Percentiles rank a stretch among this genome's conserved stretches.
Evolutionary conservation across 164 flowering plant genomes (phyloP).

Genomic region (Vitis amurensis): DNA sequence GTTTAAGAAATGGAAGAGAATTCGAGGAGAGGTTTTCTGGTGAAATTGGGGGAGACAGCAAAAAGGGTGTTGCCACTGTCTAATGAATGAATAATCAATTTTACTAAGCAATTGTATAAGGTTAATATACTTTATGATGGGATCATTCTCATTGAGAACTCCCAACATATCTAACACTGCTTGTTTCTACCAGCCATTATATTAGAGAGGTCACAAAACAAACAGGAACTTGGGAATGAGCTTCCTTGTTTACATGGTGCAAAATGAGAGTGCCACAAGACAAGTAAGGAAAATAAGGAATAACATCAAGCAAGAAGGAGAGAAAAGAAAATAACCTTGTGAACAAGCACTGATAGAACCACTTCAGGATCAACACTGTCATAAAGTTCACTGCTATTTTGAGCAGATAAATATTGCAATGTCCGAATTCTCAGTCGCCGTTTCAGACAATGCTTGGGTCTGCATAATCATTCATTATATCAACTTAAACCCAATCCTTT

Average conservation of each 20-base stretch:
- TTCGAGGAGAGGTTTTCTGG: too few species aligned
- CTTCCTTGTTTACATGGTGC: neutral
- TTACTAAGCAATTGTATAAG: too few species aligned
- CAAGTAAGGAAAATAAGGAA: neutral
- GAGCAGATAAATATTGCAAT: slow-evolving; percentile 68
- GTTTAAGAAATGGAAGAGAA: too few species aligned
- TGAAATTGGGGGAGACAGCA: too few species aligned
- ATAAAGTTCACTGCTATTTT: slow-evolving; percentile 71
- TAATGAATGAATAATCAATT: too few species aligned
- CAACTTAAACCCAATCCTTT: slow-evolving; percentile 7
- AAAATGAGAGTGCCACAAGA: neutral
- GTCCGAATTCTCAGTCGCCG: slow-evolving; percentile 89
- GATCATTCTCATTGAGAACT: neutral
- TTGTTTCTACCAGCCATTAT: neutral
- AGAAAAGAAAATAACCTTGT: slow-evolving; percentile 57
- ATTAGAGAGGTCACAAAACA: neutral
- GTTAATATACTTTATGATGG: neutral
- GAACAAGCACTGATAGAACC: slow-evolving; percentile 89
- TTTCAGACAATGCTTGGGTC: slow-evolving; percentile 61
- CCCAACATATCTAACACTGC: neutral
- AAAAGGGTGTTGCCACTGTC: too few species aligned
- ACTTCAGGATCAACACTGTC: slow-evolving; percentile 95
- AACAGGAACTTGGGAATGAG: neutral
- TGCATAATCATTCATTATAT: slow-evolving; percentile 29
- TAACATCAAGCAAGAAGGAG: neutral